A percentile compares a stretch with the other conserved stretches of the same genome.
phyloP scores from a whole-genome alignment of 768 basidiomycete genomes.

The Lactarius psammicola region DNA sequence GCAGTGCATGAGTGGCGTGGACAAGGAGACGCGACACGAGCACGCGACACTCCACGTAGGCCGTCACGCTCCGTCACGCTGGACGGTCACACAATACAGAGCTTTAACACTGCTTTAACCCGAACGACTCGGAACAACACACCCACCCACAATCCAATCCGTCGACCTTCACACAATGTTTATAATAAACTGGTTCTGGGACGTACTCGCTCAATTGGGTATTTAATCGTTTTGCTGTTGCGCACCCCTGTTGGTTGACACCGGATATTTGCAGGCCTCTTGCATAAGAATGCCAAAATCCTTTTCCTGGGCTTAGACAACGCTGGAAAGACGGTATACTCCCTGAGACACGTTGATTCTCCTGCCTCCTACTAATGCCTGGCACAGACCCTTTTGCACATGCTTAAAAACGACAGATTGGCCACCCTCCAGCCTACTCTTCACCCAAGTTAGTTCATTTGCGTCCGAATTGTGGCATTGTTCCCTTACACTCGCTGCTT shows the following conservation, averaged over 20 bases:
- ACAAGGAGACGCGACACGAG: neutral
- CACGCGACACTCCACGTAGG: neutral
- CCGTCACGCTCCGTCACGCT: neutral
- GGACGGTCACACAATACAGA: neutral
- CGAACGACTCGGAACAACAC: conserved; percentile 16
- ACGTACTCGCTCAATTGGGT: conserved; percentile 93
- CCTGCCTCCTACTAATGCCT: neutral
- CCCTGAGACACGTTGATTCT: neutral
- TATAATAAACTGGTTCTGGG: conserved; percentile 95
- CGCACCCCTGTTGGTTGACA: conserved; percentile 1
- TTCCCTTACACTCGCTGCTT: conserved; percentile 11
- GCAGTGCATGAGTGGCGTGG: conserved; percentile 9
- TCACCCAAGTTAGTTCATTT: conserved; percentile 79
- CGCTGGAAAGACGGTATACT: conserved; percentile 93
- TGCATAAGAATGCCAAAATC: conserved; percentile 99
- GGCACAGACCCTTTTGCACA: conserved; percentile 86
- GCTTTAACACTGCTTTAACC: conserved; percentile 8
- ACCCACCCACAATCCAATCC: neutral
- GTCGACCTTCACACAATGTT: conserved; percentile 51
- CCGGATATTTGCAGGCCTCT: conserved; percentile 52
- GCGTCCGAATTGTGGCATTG: conserved; percentile 14
- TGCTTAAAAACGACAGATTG: conserved; percentile 98
- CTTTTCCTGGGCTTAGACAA: conserved; percentile 98
- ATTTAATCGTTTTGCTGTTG: conserved; percentile 9
- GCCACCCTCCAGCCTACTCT: conserved; percentile 97